Evolutionary conservation across 177 flowering plant genomes (phyloP).

Genomic region (Telopea speciosissima): DNA sequence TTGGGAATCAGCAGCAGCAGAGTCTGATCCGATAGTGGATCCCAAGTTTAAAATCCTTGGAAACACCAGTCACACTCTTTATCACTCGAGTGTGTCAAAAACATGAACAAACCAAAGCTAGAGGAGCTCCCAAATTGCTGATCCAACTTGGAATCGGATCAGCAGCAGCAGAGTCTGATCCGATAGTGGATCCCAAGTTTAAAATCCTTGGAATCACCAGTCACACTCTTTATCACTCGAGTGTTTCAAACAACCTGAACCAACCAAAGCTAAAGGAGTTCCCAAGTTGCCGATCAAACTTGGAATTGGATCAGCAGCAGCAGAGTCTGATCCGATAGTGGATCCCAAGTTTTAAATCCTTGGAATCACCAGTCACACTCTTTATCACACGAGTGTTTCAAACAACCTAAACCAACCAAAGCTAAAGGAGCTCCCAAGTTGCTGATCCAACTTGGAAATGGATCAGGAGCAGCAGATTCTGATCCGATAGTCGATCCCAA

Average conservation of each 20-base stretch:
- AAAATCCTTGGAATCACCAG: background rate
- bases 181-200: background rate
- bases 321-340: background rate
- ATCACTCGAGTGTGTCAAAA: background rate
- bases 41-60: background rate
- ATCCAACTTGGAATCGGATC: no score
- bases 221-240: background rate
- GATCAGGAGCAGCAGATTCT: no score
- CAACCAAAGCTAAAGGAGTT: background rate
- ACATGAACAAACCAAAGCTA: background rate
- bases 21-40: background rate
- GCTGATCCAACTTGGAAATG: no score
- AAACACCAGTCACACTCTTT: background rate
- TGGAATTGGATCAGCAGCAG: no score
- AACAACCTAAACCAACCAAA: background rate
- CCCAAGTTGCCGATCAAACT: background rate
- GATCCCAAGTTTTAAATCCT: background rate
- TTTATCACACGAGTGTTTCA: background rate
- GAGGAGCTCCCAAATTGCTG: background rate
- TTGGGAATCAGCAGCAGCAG: no score
- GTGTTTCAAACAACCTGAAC: background rate
- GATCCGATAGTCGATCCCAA: background rate
- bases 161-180: background rate
- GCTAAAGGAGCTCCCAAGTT: background rate
- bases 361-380: background rate